These are phyloP conservation scores for Aegilops tauschii DNA, from an alignment of 176 grass and related monocot species.

Conservation along the genomic window DNA sequence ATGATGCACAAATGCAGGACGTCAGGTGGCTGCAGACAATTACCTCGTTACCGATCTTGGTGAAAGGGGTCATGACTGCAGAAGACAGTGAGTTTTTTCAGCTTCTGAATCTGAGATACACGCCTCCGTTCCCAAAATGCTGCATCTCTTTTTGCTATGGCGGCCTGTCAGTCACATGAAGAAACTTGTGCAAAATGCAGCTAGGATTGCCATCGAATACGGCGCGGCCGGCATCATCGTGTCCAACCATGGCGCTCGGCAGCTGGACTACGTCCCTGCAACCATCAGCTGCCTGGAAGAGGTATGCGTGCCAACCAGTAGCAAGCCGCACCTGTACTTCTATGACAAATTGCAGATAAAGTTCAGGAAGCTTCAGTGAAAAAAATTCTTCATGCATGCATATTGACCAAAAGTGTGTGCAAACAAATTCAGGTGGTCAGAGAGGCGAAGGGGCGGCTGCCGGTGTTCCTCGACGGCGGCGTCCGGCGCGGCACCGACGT, in stretches of 20 bases:
- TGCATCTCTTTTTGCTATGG: neutral
- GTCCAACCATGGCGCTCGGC: slow-evolving; percentile 91
- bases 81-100: slow-evolving; percentile 71
- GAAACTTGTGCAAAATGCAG: slow-evolving; percentile 46
- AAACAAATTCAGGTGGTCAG: slow-evolving; percentile 60
- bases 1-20: slow-evolving; percentile 45
- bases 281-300: slow-evolving; percentile 96
- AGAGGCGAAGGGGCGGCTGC: slow-evolving; percentile 58
- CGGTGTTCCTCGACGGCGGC: slow-evolving; percentile 90
- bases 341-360: neutral
- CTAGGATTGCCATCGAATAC: slow-evolving; percentile 58
- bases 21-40: slow-evolving; percentile 83
- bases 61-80: slow-evolving; percentile 89
- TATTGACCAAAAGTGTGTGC: neutral
- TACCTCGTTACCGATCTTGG: slow-evolving; percentile 77
- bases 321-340: neutral
- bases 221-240: slow-evolving; percentile 82
- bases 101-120: neutral
- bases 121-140: neutral
- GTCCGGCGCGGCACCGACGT: slow-evolving; percentile 91
- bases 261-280: slow-evolving; percentile 89
- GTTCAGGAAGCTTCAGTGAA: neutral
- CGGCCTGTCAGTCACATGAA: neutral
- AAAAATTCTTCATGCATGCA: neutral
- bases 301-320: slow-evolving; percentile 34